Evolutionary conservation across 345 rosid species (phyloP), one percentile per base, ranked within the genome.

Genomic region (Sisymbrium altissimum): DNA sequence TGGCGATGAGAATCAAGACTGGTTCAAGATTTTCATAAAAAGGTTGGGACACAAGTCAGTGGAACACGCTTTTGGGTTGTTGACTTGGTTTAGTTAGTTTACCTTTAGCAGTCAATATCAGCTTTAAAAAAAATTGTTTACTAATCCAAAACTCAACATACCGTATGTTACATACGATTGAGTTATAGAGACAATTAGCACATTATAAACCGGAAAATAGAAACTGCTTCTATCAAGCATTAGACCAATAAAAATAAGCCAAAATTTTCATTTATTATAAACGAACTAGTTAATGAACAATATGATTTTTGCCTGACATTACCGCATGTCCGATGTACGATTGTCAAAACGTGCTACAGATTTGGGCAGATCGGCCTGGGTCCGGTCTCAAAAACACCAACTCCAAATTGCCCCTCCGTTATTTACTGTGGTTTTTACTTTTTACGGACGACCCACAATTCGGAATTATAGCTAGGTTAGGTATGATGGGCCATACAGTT

Each of bases 21-120:
- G 64, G 64, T 74, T 74, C 78, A 74, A 74, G 46, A 13, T 53
- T 55, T 73, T 33, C 6, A 14, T 4, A 12, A n/a, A 39, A 12
- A 74, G n/a, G 44, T 46, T 73, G 64, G 78, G 72, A 65, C 78
- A 66, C 72, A 74, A 66, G 72, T 66, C 58, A 73, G 33, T 65
- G 58, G 58, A 57, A 73, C 78, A 73, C 72, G 78, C 18, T 36
- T 56, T 74, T 38, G 36, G 43, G 12, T 4, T 25, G 39, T 66
- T 74, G 78, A 45, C 64, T 36, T 36, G 64, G 64, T 58, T 58
- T 35, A 41, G 58, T 44, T 70, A 30, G 7, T n/a, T 19, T 63
- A 43, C 18, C 17, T 0, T 29, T 4, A 4, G 1, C 32, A 29
- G 32, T 29, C 32, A 29, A 29, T 29, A 43, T 35, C 38, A 35